Evolutionary conservation across 148 eudicot genomes (phyloP), one percentile per base, ranked within the genome.

Genomic region (Persicaria maculosa): DNA sequence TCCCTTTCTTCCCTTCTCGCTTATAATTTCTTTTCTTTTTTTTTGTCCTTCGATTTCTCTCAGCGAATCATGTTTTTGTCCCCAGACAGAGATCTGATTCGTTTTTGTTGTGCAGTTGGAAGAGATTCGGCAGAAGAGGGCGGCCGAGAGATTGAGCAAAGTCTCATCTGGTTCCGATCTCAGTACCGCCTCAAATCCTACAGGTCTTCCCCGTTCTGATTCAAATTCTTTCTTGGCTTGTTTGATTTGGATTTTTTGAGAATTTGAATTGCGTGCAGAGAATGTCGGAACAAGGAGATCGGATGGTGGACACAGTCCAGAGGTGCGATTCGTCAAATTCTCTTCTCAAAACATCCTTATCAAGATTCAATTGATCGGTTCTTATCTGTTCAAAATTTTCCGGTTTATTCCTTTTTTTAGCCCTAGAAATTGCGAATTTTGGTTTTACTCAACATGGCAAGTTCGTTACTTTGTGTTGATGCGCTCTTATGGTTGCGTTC

Each of bases 161-260:
- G 82, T 81, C n/a, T 82, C 96, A 0, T 95, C 97, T 71, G 93
- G 91, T 45, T 88, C 93, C 2, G 98, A 95, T 90, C 96, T 90
- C 20, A 78, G 86, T 74, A 78, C 77, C 69, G 77, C 83, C 65
- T 84, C 88, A 36, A 85, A 70, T 73, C 78, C 87, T 62, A 76
- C 72, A 64, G 90, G 96, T 88, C 70, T 69, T 17, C 74, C 67
- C 19, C 15, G 17, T 14, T 40, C 6, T 65, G n/a, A 65, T 65
- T 65, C 40, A 22, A 16, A 5, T 22, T 50, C 67, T 40, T 73
- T 19, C 62, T 15, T 36, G 71, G 19, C 16, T 17, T 19, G 6
- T 44, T 52, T 43, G 1, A 19, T 47, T 57, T 75, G 31, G 31
- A 16, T n/a, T 36, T 36, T 70, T 62, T 52, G 15, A 11, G 15